Percentiles rank a stretch among this genome's conserved stretches.
Conservation (phyloP, 106 monocot species). For the Dioscorea dumetorum region DNA sequence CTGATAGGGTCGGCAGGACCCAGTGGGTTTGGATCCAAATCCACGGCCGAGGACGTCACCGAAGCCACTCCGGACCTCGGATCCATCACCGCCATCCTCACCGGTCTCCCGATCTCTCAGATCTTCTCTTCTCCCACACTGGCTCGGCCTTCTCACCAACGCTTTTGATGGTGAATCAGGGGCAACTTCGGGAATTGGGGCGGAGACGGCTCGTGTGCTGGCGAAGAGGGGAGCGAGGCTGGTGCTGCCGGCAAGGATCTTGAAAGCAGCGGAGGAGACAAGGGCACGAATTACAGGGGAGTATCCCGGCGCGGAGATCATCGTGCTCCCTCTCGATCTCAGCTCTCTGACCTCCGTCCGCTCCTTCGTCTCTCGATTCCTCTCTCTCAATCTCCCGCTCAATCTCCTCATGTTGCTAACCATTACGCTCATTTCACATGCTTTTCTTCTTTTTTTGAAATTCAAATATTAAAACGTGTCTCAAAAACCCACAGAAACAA, state of each 20-base stretch:
- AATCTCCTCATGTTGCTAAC: slow-evolving; percentile 76
- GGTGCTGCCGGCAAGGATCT: slow-evolving; percentile 64
- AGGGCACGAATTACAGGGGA: slow-evolving; percentile 35
- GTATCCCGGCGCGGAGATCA: slow-evolving; percentile 57
- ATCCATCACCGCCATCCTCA: slow-evolving; percentile 30
- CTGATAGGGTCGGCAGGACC: slow-evolving; percentile 2
- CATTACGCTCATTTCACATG: neutral
- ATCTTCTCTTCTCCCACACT: neutral
- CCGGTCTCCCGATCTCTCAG: slow-evolving; percentile 9
- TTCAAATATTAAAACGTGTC: neutral
- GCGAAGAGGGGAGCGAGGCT: slow-evolving; percentile 77
- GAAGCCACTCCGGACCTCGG: slow-evolving; percentile 7
- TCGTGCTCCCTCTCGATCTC: slow-evolving; percentile 89
- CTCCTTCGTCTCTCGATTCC: slow-evolving; percentile 61
- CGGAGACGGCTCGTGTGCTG: slow-evolving; percentile 83
- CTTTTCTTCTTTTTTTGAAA: neutral
- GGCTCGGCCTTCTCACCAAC: neutral
- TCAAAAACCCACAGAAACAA: slow-evolving; percentile 57
- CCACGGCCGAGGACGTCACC: slow-evolving; percentile 8
- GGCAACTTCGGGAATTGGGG: slow-evolving; percentile 87
- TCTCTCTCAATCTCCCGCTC: slow-evolving; percentile 70
- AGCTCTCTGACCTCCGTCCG: slow-evolving; percentile 84
- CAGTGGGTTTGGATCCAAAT: slow-evolving; percentile 8
- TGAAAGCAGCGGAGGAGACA: slow-evolving; percentile 62
- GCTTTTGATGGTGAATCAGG: slow-evolving; percentile 14